These are phyloP conservation scores for Irineochytrium annulatum DNA, from an alignment of 192 early-diverging fungal species.

Conservation along the genomic window DNA sequence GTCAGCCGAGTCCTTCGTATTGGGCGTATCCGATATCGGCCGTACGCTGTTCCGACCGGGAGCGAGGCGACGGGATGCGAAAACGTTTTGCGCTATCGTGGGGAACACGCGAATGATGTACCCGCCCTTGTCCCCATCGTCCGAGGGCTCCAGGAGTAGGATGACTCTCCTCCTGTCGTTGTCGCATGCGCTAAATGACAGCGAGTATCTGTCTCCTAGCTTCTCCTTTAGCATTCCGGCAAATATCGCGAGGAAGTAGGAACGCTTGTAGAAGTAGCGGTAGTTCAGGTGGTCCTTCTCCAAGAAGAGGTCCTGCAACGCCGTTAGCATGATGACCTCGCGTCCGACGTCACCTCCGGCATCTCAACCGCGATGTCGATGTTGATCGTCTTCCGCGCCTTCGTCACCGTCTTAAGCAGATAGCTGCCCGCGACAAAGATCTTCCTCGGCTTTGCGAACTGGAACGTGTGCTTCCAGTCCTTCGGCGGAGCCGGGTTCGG, in stretches of 20 bases:
- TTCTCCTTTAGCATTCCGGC: conserved; percentile 45
- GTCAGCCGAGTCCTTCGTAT: conserved; percentile 18
- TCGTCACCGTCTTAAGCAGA: conserved; percentile 70
- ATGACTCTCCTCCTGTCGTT: conserved; percentile 45
- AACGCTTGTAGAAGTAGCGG: conserved; percentile 93
- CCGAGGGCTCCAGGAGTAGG: conserved; percentile 27
- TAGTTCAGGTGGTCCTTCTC: conserved; percentile 93
- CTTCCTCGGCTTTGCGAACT: conserved; percentile 67
- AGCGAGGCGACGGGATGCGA: conserved; percentile 66
- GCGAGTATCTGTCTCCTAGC: too few relatives aligned
- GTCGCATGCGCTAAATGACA: too few relatives aligned
- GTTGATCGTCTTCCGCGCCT: conserved; percentile 57
- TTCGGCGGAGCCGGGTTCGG: conserved; percentile 61
- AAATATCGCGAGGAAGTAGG: conserved; percentile 82
- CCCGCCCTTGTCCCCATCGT: conserved; percentile 23
- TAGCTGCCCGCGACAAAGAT: conserved; percentile 87
- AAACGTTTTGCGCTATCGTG: conserved; percentile 58
- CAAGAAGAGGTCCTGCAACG: conserved; percentile 62
- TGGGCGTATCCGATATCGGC: too few relatives aligned
- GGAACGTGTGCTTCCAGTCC: conserved; percentile 67
- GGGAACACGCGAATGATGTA: conserved; percentile 77
- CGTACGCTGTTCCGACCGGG: conserved; percentile 83
- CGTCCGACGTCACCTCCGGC: conserved; percentile 55
- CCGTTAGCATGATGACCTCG: background rate
- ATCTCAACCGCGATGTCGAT: conserved; percentile 91